Base-by-base conservation (phyloP, 495 filamentous ascomycete genomes). In the Beverwykella pulmonaria region DNA sequence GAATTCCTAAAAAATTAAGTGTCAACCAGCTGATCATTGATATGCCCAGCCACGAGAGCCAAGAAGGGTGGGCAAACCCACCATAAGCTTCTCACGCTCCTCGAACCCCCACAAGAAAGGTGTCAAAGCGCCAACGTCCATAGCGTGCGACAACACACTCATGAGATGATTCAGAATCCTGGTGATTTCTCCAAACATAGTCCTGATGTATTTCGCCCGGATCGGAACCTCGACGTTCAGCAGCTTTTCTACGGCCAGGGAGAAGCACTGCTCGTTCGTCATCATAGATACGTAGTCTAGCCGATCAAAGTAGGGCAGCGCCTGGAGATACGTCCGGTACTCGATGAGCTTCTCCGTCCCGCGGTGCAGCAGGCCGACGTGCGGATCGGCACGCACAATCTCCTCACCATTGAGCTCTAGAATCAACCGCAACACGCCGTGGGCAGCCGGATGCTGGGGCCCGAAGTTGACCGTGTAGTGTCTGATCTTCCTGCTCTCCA, bases 381-480 rank as follows among this genome's bases (percentile, higher is more conserved):
- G 95, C 25, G 95, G 95, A 80, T 99, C 95, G 60, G 91, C 86
- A 70, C 95, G 90, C 69, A 99, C 82, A 71, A 99, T 99, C 82
- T 97, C 91, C 79, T 99, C 95, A 73, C 95, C 95, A 80, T 91
- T 97, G 72, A 99, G 83, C 75, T 99, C 95, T 73, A 98, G 84
- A 83, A 99, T 99, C 79, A 99, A 82, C 20, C 95, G 90, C 73
- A 99, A 80, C 87, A 99, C 95, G 74, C 95, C 95, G 83, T 99
- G 95, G 62, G 95, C 95, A 73, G 95, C 95, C 39, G 95, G 95
- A 81, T 99, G 95, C 83, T 99, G 95, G 66, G 95, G 95, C 71
- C 95, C 95, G 73, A 99, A 99, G 82, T 99, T 99, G 82, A 99
- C 93, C 5, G 95, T 99, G 81, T 99, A 99, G 78, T 99, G 95